Evolutionary conservation across 345 rosid species (phyloP).

Genomic region (Euphorbia tirucalli): DNA sequence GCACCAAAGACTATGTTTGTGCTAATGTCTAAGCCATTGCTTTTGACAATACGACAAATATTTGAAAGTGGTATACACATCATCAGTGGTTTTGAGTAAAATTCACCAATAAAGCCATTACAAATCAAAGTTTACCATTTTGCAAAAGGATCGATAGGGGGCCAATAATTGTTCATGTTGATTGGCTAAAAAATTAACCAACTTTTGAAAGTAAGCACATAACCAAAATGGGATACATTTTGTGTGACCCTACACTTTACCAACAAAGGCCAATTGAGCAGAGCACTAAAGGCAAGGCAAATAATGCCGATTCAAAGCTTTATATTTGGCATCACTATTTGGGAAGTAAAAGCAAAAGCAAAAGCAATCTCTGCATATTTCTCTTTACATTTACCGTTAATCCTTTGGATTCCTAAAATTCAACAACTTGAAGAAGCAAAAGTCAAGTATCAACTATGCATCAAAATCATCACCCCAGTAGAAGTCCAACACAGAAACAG

Average conservation of each 20-base stretch:
- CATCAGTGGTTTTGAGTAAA: no score
- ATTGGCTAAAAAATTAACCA: constrained; percentile 10
- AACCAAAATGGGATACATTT: constrained; percentile 12
- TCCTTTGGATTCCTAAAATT: no score
- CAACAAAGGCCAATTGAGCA: constrained; percentile 18
- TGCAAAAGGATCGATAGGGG: constrained; percentile 18
- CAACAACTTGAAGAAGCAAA: constrained; percentile 11
- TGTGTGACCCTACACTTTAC: constrained; percentile 19
- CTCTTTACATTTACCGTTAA: constrained; percentile 24
- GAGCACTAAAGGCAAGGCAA: background rate
- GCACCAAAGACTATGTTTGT: no score
- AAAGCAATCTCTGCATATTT: constrained; percentile 10
- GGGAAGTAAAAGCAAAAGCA: constrained; percentile 28
- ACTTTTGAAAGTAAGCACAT: constrained; percentile 25
- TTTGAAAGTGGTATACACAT: no score
- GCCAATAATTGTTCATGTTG: constrained; percentile 25
- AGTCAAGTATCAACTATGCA: constrained; percentile 19
- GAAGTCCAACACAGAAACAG: constrained; percentile 9
- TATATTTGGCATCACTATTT: constrained; percentile 19
- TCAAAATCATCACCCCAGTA: constrained; percentile 12
- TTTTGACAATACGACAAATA: no score
- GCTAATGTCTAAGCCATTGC: no score
- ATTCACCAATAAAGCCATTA: constrained; percentile 2
- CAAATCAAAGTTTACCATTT: constrained; percentile 14
- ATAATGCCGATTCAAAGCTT: constrained; percentile 7